Evolutionary conservation across 169 alveolate genomes (phyloP).

Genomic region (Eimeria sp.): DNA sequence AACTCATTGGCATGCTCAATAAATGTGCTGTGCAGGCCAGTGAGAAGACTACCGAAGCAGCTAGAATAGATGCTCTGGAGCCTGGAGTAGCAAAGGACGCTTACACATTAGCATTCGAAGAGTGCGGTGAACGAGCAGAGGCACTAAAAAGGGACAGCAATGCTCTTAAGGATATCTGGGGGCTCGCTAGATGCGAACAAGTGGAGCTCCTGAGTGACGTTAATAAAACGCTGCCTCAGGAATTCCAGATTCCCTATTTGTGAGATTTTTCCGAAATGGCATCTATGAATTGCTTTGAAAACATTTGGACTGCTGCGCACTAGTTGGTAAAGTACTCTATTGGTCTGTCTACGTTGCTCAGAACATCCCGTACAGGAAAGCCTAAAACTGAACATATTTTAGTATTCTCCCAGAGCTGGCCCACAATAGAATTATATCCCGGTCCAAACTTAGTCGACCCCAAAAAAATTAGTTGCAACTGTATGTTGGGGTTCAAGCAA

Average conservation of each 20-base stretch:
- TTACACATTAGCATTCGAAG: background rate
- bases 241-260: slow-evolving; percentile 47
- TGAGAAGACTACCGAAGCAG: background rate
- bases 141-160: slow-evolving; percentile 12
- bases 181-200: slow-evolving; percentile 26
- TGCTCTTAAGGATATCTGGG: slow-evolving; percentile 29
- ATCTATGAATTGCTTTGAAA: background rate
- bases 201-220: slow-evolving; percentile 1
- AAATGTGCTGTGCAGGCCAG: background rate
- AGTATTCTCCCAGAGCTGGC: background rate
- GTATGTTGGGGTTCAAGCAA: background rate
- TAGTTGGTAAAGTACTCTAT: background rate
- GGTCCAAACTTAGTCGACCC: background rate
- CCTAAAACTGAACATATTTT: background rate
- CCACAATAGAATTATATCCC: background rate
- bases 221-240: slow-evolving; percentile 19
- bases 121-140: background rate
- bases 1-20: background rate
- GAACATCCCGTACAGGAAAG: background rate
- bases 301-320: background rate
- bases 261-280: background rate
- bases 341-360: background rate
- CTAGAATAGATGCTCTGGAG: background rate
- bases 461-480: background rate
- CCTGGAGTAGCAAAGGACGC: background rate